Evolutionary conservation across 2,329 filamentous ascomycete genomes (phyloP), one percentile per base, ranked within the genome.

Genomic region (Phyllosticta citriasiana): DNA sequence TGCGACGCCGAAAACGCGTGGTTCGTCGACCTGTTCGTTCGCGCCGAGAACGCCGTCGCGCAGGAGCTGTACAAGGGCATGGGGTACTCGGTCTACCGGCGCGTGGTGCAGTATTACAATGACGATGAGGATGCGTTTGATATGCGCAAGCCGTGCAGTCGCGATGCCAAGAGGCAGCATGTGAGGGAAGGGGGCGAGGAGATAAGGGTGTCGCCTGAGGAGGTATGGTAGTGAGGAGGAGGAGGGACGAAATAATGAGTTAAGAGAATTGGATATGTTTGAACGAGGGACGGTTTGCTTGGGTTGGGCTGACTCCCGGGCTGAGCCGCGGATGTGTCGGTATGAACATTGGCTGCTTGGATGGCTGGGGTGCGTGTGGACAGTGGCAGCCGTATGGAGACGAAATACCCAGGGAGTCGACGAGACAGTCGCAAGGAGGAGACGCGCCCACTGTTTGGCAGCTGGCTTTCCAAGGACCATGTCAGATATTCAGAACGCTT

Each of bases 91-190:
- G 88, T 97, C 55, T 99, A 88, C 76, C 82, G 94, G 54, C 84
- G 90, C 9, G 93, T 99, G 53, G 86, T 91, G 67, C 88, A 88
- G 68, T 99, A 99, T 74, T 99, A 99, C 70, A 90, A 88, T 65
- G 92, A 97, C 71, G 89, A 95, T 71, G 91, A 96, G 74, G 93
- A 97, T 78, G 94, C 93, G 19, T 94, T 90, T 73, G 94, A 99
- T 77, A 99, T 99, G 94, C 85, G 94, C 66, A 97, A 97, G 73
- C 84, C 91, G 47, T 84, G 93, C 77, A 88, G 84, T 74, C 83
- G 92, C 69, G 94, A 99, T 76, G 84, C 82, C 73, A 83, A 87
- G 61, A 77, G 82, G 62, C 83, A 89, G 73, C 90, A 95, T 74
- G 82, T 96, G 55, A 83, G 94, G 65, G 83, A 87, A 59, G 84